Base-by-base conservation (phyloP, 148 eudicot species). In the Fagopyrum esculentum region DNA sequence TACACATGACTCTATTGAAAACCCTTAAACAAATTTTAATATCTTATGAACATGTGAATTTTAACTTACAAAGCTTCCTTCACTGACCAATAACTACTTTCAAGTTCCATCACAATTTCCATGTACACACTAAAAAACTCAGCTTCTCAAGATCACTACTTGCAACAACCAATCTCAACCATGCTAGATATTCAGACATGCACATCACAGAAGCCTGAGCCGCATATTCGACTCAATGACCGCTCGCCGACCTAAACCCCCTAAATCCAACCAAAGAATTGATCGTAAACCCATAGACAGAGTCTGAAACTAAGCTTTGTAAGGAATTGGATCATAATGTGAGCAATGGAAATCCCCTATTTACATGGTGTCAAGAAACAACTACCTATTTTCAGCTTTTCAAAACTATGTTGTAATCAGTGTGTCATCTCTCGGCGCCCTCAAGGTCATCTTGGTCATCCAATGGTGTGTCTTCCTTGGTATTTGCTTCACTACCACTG, bases 361-460 rank as follows among this genome's bases (percentile, higher is more conserved):
- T 66, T 66, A 66, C 71, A 66, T 66, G 71, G 71, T 66, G 71
- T 66, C 71, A 66, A 43, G 71, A 66, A 13, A 22, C 12, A 46
- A 45, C 30, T 40, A 66, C 71, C 71, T 46, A 9, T 66, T 57
- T 35, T 64, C 70, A n/a, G 70, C 70, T 35, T 64, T 35, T 40
- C 19, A 66, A 35, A 4, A 30, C 13, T 4, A 44, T 43, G 45
- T 66, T 13, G 46, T 66, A 11, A 46, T 66, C 17, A 66, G 47
- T 43, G 47, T 43, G 71, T 66, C 71, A 88, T 83, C 93, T 85
- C 45, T 92, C 98, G 0, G 85, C 83, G 29, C 83, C 85, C 80
- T 92, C 98, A 45, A 84, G 80, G 75, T 92, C 98, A 79, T 92
- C 98, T 80, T 87, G 93, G 84, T 92, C 98, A 75, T 92, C 98